phyloP scores from a whole-genome alignment of 768 basidiomycete genomes.

The Pholiota conissans region DNA sequence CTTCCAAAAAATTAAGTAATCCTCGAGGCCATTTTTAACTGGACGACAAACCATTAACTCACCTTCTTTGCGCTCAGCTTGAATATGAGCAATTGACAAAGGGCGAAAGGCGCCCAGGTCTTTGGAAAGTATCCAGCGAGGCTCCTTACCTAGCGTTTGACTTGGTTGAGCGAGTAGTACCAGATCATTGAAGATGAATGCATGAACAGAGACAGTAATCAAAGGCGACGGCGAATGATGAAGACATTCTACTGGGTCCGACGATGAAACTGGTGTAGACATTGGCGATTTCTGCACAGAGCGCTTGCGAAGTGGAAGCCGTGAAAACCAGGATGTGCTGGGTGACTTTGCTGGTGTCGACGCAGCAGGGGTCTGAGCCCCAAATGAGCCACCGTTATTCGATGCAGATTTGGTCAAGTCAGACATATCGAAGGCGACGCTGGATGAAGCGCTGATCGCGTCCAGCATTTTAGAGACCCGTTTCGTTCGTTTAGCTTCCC shows the following conservation, averaged over 20 bases:
- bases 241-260: not conserved
- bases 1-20: slow-evolving; percentile 9
- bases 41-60: not conserved
- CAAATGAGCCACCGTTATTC: slow-evolving; percentile 15
- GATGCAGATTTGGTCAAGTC: slow-evolving; percentile 35
- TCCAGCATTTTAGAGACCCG: slow-evolving; percentile 35
- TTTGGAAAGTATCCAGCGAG: slow-evolving; percentile 27
- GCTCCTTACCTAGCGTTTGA: slow-evolving; percentile 15
- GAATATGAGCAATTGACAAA: slow-evolving; percentile 34
- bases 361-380: slow-evolving; percentile 1
- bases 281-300: slow-evolving; percentile 17
- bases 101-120: slow-evolving; percentile 49
- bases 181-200: slow-evolving; percentile 68
- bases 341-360: slow-evolving; percentile 20
- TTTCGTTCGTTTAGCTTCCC: slow-evolving; percentile 14
- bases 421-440: slow-evolving; percentile 41
- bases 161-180: slow-evolving; percentile 54
- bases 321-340: slow-evolving; percentile 23
- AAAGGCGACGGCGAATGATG: slow-evolving; percentile 2
- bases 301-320: slow-evolving; percentile 24
- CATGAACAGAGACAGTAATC: slow-evolving; percentile 27
- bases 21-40: not conserved
- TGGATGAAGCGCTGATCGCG: slow-evolving; percentile 44
- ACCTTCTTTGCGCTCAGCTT: slow-evolving; percentile 17
- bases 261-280: not conserved